Percentiles rank a stretch among this genome's conserved stretches.
Evolutionary conservation across 208 protist species (phyloP).

Genomic region (Leishmania martiniquensis): DNA sequence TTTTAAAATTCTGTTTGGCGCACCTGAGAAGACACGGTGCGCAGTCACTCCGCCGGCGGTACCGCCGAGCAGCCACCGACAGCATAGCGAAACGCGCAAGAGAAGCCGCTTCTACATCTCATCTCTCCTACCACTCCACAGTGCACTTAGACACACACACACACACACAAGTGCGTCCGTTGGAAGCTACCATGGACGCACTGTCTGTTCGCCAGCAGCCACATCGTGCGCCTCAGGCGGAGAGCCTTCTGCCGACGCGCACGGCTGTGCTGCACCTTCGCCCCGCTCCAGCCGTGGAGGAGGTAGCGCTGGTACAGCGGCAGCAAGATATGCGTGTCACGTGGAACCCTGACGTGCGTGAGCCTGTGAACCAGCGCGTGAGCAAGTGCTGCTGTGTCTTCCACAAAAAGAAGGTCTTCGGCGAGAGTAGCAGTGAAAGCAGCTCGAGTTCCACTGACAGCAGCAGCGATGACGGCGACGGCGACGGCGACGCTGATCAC

Average conservation of each 20-base stretch:
- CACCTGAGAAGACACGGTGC: too few relatives aligned
- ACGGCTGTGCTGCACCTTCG: conserved; percentile 38
- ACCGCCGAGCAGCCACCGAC: too few relatives aligned
- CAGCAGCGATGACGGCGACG: conserved; percentile 20
- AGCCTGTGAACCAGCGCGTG: conserved; percentile 71
- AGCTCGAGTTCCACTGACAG: conserved; percentile 37
- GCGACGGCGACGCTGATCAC: conserved; percentile 11
- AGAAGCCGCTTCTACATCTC: background rate
- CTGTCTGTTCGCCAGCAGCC: conserved; percentile 14
- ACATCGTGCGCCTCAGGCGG: background rate
- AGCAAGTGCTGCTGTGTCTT: conserved; percentile 91
- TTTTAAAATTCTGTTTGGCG: too few relatives aligned
- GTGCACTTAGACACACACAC: too few relatives aligned
- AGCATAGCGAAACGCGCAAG: too few relatives aligned
- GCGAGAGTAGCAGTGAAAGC: conserved; percentile 79
- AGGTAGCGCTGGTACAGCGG: conserved; percentile 23
- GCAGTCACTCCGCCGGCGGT: too few relatives aligned
- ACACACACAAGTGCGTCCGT: background rate
- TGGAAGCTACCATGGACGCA: conserved; percentile 12
- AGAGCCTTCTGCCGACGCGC: conserved; percentile 25
- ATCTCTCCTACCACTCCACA: background rate
- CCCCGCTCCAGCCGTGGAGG: conserved; percentile 16
- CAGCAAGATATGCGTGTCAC: conserved; percentile 44
- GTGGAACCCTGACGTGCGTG: conserved; percentile 55
- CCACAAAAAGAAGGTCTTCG: conserved; percentile 90